These are phyloP conservation scores for Dicorynia guianensis DNA, from an alignment of 306 rosid species.

Conservation along the genomic window DNA sequence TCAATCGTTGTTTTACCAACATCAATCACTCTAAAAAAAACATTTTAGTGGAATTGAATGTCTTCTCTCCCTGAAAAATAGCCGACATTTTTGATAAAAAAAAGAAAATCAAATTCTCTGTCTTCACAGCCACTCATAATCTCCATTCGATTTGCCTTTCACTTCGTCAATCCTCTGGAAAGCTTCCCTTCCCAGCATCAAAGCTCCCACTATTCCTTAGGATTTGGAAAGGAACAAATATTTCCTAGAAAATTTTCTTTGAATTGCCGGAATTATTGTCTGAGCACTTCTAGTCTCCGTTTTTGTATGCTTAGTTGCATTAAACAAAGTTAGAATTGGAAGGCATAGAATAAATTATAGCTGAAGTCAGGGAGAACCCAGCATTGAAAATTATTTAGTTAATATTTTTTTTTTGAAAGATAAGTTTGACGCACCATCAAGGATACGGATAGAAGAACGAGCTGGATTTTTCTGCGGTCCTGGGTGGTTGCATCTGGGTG, in stretches of 20 bases:
- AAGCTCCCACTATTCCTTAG: not conserved
- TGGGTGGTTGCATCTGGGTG: not conserved
- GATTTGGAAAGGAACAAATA: not conserved
- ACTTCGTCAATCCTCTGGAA: not conserved
- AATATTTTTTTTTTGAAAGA: not conserved
- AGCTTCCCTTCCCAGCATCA: too few relatives aligned
- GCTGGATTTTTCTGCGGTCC: not conserved
- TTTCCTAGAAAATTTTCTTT: not conserved
- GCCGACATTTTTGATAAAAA: not conserved
- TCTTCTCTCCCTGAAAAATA: not conserved
- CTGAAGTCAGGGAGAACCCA: constrained; percentile 24
- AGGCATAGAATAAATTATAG: not conserved
- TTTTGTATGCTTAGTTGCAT: not conserved
- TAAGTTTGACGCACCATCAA: not conserved
- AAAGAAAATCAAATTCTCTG: constrained; percentile 18
- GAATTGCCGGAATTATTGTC: not conserved
- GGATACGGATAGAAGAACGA: not conserved
- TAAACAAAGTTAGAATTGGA: not conserved
- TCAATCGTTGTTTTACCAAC: too few relatives aligned
- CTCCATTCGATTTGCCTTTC: not conserved
- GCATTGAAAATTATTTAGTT: not conserved
- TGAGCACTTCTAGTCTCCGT: constrained; percentile 1
- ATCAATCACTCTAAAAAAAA: too few relatives aligned
- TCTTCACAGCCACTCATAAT: not conserved
- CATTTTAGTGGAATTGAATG: too few relatives aligned